Evolutionary conservation across 2,329 filamentous ascomycete genomes (phyloP).

Genomic region (Exophiala alcalophila): DNA sequence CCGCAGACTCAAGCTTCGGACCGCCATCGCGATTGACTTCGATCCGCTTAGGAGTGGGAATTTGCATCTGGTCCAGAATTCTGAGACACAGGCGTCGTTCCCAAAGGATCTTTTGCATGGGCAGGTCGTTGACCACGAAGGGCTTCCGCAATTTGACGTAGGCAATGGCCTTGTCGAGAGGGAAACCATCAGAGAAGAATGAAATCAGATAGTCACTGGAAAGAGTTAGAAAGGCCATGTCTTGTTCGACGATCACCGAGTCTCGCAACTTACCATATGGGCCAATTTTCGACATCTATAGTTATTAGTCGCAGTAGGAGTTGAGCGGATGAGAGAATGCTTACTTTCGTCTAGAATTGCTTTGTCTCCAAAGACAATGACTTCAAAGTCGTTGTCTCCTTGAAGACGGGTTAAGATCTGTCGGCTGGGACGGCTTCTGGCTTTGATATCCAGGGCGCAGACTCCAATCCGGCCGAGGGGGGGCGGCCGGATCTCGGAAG

Average conservation of each 20-base stretch:
- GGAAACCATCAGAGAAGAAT: slow-evolving; percentile 97
- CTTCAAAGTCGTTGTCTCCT: slow-evolving; percentile 87
- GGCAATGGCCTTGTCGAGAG: slow-evolving; percentile 91
- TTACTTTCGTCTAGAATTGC: slow-evolving; percentile 88
- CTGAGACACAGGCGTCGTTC: slow-evolving; percentile 85
- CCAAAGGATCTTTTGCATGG: slow-evolving; percentile 97
- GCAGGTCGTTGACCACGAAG: slow-evolving; percentile 95
- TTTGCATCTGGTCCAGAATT: slow-evolving; percentile 82
- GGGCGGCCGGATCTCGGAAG: slow-evolving; percentile 19
- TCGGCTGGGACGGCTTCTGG: slow-evolving; percentile 90
- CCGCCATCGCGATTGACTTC: slow-evolving; percentile 94
- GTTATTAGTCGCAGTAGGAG: slow-evolving; percentile 12
- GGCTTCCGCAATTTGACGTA: slow-evolving; percentile 91
- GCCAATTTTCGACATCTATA: slow-evolving; percentile 86
- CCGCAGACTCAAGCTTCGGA: slow-evolving; percentile 70
- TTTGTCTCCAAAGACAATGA: slow-evolving; percentile 97
- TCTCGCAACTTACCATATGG: slow-evolving; percentile 66
- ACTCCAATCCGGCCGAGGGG: slow-evolving; percentile 73
- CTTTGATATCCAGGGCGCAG: slow-evolving; percentile 92
- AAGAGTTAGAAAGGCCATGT: background rate
- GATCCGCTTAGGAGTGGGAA: slow-evolving; percentile 81
- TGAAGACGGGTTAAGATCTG: slow-evolving; percentile 94
- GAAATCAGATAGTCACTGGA: slow-evolving; percentile 81
- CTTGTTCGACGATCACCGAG: slow-evolving; percentile 6
- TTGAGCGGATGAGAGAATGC: slow-evolving; percentile 28